Conservation (phyloP, 2,329 filamentous ascomycete genomes). For the Clarireedia monteithiana region DNA sequence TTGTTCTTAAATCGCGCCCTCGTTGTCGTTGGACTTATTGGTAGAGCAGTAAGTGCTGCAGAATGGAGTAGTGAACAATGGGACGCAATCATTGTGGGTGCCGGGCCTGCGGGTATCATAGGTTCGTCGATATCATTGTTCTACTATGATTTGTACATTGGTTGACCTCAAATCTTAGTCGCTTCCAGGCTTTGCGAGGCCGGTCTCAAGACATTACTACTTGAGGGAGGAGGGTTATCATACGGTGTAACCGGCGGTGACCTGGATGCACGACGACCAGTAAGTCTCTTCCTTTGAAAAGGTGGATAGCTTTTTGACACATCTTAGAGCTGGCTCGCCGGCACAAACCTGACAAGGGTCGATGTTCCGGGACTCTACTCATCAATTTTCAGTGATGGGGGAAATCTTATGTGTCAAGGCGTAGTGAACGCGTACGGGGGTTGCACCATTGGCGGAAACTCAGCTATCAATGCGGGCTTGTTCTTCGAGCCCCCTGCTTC, state of each 20-base stretch:
- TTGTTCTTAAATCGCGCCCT: background rate
- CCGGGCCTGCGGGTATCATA: constrained; percentile 44
- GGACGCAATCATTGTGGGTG: constrained; percentile 37
- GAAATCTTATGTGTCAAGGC: constrained; percentile 35
- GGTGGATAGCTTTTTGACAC: background rate
- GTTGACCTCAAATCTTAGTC: background rate
- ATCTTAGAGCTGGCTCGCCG: constrained; percentile 35
- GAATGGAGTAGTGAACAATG: constrained; percentile 26
- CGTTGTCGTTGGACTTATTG: background rate
- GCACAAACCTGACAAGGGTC: constrained; percentile 41
- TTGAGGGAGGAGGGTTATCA: constrained; percentile 44
- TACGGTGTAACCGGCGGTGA: constrained; percentile 41
- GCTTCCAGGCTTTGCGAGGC: constrained; percentile 43
- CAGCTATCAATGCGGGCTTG: constrained; percentile 46
- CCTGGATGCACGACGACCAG: constrained; percentile 33
- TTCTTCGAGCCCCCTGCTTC: constrained; percentile 45
- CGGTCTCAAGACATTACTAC: constrained; percentile 42
- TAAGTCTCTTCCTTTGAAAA: background rate
- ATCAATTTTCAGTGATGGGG: constrained; percentile 39
- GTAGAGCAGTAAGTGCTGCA: background rate
- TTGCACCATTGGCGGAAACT: constrained; percentile 44
- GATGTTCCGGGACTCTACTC: constrained; percentile 44
- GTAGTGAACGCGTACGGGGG: constrained; percentile 38
- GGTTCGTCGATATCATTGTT: constrained; percentile 3
- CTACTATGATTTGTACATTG: background rate